Evolutionary conservation across 2,329 filamentous ascomycete species (phyloP).

Genomic region (Colletotrichum liaoningense): DNA sequence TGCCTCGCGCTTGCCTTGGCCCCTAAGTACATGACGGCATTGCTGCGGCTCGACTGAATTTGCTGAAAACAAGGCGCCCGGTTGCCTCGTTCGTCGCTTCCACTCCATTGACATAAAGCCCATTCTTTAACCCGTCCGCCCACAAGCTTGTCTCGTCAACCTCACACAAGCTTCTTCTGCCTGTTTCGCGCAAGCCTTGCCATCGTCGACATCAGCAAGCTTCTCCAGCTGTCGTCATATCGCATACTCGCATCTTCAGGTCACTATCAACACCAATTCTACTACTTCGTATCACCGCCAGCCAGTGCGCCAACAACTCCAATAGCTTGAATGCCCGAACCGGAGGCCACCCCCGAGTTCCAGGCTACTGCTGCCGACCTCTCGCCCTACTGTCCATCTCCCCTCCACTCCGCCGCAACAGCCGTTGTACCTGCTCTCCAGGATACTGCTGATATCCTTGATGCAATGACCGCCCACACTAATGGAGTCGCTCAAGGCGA

Average conservation of each 20-base stretch:
- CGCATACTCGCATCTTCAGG: neutral
- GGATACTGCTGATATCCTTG: slow-evolving; percentile 62
- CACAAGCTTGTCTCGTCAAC: neutral
- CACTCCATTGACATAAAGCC: slow-evolving; percentile 24
- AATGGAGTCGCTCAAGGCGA: slow-evolving; percentile 39
- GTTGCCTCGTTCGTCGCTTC: slow-evolving; percentile 17
- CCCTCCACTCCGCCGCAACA: slow-evolving; percentile 58
- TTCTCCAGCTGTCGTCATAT: neutral
- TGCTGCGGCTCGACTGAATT: slow-evolving; percentile 11
- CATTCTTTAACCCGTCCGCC: slow-evolving; percentile 1
- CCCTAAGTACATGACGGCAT: slow-evolving; percentile 10
- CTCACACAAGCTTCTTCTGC: slow-evolving; percentile 2
- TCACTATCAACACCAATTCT: slow-evolving; percentile 5
- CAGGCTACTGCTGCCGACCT: slow-evolving; percentile 66
- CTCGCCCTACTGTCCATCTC: slow-evolving; percentile 62
- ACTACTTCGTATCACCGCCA: neutral
- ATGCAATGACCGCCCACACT: slow-evolving; percentile 51
- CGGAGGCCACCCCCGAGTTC: slow-evolving; percentile 48
- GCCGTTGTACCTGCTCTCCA: slow-evolving; percentile 63
- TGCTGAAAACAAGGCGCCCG: slow-evolving; percentile 28
- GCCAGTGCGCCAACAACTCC: slow-evolving; percentile 1
- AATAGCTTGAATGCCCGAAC: slow-evolving; percentile 57
- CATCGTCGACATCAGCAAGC: neutral
- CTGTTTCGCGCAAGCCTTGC: slow-evolving; percentile 22
- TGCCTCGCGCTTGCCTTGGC: slow-evolving; percentile 12